Conservation (phyloP, 768 basidiomycete genomes). For the Tricholoma flavovirens region DNA sequence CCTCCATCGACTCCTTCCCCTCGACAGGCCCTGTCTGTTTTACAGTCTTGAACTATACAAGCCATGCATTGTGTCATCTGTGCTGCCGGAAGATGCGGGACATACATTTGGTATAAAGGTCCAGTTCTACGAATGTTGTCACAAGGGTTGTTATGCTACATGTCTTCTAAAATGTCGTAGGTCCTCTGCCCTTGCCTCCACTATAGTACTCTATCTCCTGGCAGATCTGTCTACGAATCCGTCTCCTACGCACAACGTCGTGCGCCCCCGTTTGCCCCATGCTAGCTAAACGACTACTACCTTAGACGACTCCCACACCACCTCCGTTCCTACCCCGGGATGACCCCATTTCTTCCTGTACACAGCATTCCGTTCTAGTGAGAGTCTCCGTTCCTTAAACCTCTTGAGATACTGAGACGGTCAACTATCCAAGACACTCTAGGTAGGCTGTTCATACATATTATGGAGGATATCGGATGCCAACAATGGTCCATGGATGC, state of each 20-base stretch:
- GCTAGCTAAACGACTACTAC: constrained; percentile 94
- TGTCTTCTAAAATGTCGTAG: no score
- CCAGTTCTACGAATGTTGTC: no score
- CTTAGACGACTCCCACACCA: constrained; percentile 88
- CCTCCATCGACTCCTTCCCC: no score
- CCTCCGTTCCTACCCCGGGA: constrained; percentile 61
- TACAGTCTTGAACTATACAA: no score
- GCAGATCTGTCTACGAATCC: no score
- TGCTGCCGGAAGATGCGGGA: no score
- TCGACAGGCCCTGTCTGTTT: no score
- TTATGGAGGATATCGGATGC: constrained; percentile 46
- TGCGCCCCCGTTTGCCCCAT: constrained; percentile 83
- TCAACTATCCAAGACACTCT: constrained; percentile 79
- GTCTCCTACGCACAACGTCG: constrained; percentile 71
- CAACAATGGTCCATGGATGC: constrained; percentile 83
- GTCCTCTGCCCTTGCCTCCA: no score
- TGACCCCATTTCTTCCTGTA: constrained; percentile 89
- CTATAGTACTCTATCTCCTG: no score
- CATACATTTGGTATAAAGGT: no score
- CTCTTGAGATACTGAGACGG: constrained; percentile 84
- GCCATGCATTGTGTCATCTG: no score
- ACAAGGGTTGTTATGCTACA: no score
- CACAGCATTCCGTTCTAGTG: constrained; percentile 91
- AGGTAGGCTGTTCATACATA: constrained; percentile 75
- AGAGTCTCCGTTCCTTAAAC: constrained; percentile 75